Conservation (phyloP, 768 basidiomycete genomes). For the Dacryopinax spathularia region DNA sequence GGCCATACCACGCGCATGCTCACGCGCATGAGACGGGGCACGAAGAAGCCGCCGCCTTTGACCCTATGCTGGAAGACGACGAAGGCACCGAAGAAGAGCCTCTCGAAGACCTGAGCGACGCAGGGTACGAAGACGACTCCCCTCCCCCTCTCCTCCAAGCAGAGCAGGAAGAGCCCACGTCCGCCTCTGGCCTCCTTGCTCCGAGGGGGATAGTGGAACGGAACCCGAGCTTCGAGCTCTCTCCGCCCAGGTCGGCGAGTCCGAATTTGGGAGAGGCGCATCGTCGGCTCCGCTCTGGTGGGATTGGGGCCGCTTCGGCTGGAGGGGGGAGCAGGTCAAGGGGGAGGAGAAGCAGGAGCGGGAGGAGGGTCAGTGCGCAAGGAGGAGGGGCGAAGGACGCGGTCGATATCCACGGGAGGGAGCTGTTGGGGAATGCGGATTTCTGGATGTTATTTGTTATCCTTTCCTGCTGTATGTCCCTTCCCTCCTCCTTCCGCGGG, state of each 20-base stretch:
- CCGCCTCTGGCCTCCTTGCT: not conserved
- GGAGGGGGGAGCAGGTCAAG: not conserved
- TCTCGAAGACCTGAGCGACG: not conserved
- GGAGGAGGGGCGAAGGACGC: slow-evolving; percentile 14
- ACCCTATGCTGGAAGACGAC: slow-evolving; percentile 5
- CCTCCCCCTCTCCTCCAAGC: too few species aligned
- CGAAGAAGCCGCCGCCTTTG: slow-evolving; percentile 18
- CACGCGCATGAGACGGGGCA: not conserved
- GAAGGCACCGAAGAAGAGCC: slow-evolving; percentile 8
- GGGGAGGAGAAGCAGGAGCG: slow-evolving; percentile 18
- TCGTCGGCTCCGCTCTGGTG: too few species aligned
- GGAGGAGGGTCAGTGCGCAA: too few species aligned
- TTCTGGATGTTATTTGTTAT: slow-evolving; percentile 52
- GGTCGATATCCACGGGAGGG: slow-evolving; percentile 39
- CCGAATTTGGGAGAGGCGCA: not conserved
- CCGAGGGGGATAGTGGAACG: not conserved
- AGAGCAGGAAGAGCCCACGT: not conserved
- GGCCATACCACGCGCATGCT: not conserved
- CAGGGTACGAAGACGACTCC: not conserved
- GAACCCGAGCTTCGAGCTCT: not conserved
- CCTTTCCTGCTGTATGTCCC: slow-evolving; percentile 39
- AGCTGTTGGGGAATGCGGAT: slow-evolving; percentile 38
- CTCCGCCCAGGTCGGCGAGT: not conserved
- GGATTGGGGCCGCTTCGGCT: not conserved
- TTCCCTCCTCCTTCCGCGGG: not conserved